Evolutionary conservation across 768 basidiomycete species (phyloP), one percentile per base, ranked within the genome.

Genomic region (Amanita exitialis): DNA sequence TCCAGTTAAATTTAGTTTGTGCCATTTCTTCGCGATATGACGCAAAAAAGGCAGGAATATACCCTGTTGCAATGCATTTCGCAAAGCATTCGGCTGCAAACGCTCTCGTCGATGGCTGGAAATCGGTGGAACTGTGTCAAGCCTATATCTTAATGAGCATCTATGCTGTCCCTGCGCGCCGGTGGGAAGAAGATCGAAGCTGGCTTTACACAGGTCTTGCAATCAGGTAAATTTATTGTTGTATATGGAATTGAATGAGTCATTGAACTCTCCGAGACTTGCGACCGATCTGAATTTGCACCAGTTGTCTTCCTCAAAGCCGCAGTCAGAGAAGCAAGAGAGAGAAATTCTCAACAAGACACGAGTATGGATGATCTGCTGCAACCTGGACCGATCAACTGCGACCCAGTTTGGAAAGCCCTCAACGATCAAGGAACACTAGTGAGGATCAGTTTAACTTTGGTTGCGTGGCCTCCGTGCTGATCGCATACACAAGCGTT

Each of bases 321-420:
- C 82, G n/a, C 73, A 78, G 49, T 81, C 76, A 20, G 88, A 91
- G 64, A 79, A 74, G 34, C 80, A 86, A 55, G 86, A 87, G 56
- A 75, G 91, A 15, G 91, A 94, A 68, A 75, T 88, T 30, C 66
- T 92, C 59, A 94, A 96, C 62, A 80, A 86, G 52, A 82, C 80
- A 37, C 71, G 92, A n/a, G 81, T 85, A 25, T 96, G 91, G 91
- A 77, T 94, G 73, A 86, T 87, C 46, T 93, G 89, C 62, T 92
- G 85, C 68, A 89, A 90, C 61, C 64, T 94, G 52, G 92, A 96
- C 63, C 79, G 88, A 15, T 92, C 90, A 23, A 84, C 86, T 2
- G 83, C 89, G 2, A 91, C 86, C 2, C 86, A 92, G 62, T 89
- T 91, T 62, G 92, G 91, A 3, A 92, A 92, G 64, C 89, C 90